Evolutionary conservation across 2,329 filamentous ascomycete species (phyloP), one percentile per base, ranked within the genome.

Genomic region (Madurella mycetomatis): DNA sequence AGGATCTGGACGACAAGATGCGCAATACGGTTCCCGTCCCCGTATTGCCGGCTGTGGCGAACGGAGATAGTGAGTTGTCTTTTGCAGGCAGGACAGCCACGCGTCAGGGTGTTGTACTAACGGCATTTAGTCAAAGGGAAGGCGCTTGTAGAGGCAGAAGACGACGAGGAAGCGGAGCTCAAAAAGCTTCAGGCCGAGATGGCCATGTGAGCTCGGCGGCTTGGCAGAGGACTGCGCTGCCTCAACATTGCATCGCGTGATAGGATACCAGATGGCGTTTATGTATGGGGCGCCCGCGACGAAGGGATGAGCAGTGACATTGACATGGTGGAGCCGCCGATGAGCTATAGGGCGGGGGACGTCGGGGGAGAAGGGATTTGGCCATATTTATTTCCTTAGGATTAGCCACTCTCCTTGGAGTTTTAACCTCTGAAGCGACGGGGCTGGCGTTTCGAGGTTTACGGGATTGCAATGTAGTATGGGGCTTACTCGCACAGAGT

Each of bases 81-180:
- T 9, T 8, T 1, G 18, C 9, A 18, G 15, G 31, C 5, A 31
- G 8, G 3, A 9, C 19, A 3, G 18, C 32, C 30, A 41, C 34
- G 4, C 53, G 16, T 31, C 13, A 57, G 32, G n/a, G 25, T 41
- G 19, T 40, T 45, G 44, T 59, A 18, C 64, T 68, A 60, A 67
- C 60, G 16, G 17, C 12, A 13, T 9, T 32, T 56, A 81, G 76
- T 78, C 70, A 78, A 78, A 75, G 71, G 75, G 61, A 78, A 82
- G 62, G 67, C 73, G 16, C 69, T 70, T 15, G 73, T 75, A 57
- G 70, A 72, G 62, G 85, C 88, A 68, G 90, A 96, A 71, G 92
- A 96, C 71, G 92, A 97, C 79, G 94, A 97, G 69, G 92, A 97
- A 72, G 92, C 87, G 66, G 92, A 97, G 76, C 78, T 97, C 67